These are phyloP conservation scores for Fusarium sp. DNA, from an alignment of 2,329 filamentous ascomycete species.

Conservation along the genomic window DNA sequence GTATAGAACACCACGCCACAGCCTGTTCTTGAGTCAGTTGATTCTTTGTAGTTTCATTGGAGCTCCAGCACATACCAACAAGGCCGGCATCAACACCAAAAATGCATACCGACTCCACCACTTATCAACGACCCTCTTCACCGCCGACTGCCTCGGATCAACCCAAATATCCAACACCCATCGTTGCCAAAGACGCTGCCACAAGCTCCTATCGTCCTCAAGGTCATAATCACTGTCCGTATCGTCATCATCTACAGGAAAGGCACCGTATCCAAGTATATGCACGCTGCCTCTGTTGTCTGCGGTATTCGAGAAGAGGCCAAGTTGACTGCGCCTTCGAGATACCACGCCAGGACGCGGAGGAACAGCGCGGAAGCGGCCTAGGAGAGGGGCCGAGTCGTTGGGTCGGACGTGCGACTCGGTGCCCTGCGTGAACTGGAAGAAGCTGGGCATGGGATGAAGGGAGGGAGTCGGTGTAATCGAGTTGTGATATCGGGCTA, in stretches of 20 bases:
- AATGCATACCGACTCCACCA: constrained; percentile 73
- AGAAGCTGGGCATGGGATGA: constrained; percentile 69
- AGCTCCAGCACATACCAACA: constrained; percentile 58
- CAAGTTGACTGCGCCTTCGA: constrained; percentile 50
- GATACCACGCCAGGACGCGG: constrained; percentile 49
- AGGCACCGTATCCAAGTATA: constrained; percentile 63
- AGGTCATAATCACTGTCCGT: constrained; percentile 42
- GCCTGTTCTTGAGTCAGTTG: constrained; percentile 54
- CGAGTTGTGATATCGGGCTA: constrained; percentile 27
- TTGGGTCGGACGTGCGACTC: constrained; percentile 65
- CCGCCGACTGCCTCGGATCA: constrained; percentile 67
- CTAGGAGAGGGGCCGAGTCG: constrained; percentile 70
- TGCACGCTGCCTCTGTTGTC: constrained; percentile 63
- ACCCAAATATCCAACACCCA: constrained; percentile 67
- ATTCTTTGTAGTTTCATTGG: neutral
- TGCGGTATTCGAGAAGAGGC: constrained; percentile 51
- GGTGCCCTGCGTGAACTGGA: constrained; percentile 73
- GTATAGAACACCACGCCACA: constrained; percentile 72
- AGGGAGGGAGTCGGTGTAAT: constrained; percentile 21
- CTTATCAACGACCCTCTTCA: constrained; percentile 66
- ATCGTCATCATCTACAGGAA: constrained; percentile 53
- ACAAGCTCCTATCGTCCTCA: constrained; percentile 49
- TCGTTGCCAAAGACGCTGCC: constrained; percentile 51
- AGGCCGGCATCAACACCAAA: constrained; percentile 69
- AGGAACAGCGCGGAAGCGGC: constrained; percentile 73